Percentiles rank a stretch among this genome's conserved stretches.
phyloP scores from a whole-genome alignment of 164 flowering plant genomes.

The Protea cynaroides region DNA sequence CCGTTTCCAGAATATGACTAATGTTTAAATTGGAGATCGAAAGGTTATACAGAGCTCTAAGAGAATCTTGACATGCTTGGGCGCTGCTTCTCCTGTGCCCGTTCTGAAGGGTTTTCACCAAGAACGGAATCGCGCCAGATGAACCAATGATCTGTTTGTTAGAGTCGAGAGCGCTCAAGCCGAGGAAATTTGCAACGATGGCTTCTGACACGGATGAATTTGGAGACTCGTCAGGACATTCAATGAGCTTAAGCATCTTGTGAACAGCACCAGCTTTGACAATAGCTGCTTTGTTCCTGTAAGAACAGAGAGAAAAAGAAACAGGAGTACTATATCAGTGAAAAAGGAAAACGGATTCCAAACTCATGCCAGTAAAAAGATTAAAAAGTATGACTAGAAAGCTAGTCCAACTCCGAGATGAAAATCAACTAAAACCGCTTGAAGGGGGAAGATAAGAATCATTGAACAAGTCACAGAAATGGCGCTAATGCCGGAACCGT shows the following conservation, averaged over 20 bases:
- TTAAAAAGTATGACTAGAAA: background rate
- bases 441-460: background rate
- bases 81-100: slow-evolving; percentile 16
- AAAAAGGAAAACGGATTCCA: slow-evolving; percentile 3
- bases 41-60: slow-evolving; percentile 80
- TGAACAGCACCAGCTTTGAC: slow-evolving; percentile 91
- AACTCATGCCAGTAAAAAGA: background rate
- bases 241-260: slow-evolving; percentile 71
- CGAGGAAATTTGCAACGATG: slow-evolving; percentile 83
- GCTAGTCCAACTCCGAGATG: background rate
- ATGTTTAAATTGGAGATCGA: slow-evolving; percentile 65
- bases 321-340: background rate
- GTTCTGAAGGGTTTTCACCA: slow-evolving; percentile 41
- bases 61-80: slow-evolving; percentile 68
- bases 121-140: slow-evolving; percentile 75
- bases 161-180: slow-evolving; percentile 82
- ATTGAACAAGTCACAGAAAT: slow-evolving; percentile 2
- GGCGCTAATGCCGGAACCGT: slow-evolving; percentile 6
- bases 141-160: slow-evolving; percentile 81
- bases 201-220: slow-evolving; percentile 55
- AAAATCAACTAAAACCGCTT: background rate
- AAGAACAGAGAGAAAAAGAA: slow-evolving; percentile 5
- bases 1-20: slow-evolving; percentile 42
- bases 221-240: slow-evolving; percentile 25
- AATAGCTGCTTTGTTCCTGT: slow-evolving; percentile 95